Percentiles rank a stretch among this genome's conserved stretches.
Evolutionary conservation across 2,329 filamentous ascomycete genomes (phyloP).

Genomic region (Cercospora sp.): DNA sequence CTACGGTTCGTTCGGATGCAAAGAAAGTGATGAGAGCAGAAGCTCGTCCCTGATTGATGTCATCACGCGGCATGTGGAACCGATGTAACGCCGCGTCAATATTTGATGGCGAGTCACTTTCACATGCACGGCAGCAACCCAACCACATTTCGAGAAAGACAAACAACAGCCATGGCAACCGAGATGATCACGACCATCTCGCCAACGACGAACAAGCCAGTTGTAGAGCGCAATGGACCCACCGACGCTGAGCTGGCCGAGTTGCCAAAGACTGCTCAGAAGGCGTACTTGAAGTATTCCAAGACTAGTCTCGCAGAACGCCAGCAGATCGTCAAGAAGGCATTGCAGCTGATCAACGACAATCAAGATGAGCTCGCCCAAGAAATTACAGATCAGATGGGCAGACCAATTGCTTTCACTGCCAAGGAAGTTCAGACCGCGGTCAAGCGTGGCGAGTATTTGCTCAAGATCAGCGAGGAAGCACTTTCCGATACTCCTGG

Average conservation of each 20-base stretch:
- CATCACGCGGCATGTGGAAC: neutral
- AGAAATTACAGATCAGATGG: conserved; percentile 94
- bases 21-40: neutral
- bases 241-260: conserved; percentile 67
- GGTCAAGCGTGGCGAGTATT: conserved; percentile 78
- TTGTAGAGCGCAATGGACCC: conserved; percentile 75
- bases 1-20: neutral
- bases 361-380: conserved; percentile 77
- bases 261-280: conserved; percentile 69
- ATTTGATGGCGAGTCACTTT: conserved; percentile 9
- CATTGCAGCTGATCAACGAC: conserved; percentile 67
- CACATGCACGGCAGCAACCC: conserved; percentile 1
- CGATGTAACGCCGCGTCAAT: conserved; percentile 5
- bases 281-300: conserved; percentile 75
- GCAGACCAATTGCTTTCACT: conserved; percentile 83
- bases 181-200: conserved; percentile 77
- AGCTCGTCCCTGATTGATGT: conserved; percentile 1
- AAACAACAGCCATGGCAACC: conserved; percentile 47
- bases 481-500: conserved; percentile 77
- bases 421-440: conserved; percentile 82
- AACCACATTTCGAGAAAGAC: neutral
- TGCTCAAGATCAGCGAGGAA: conserved; percentile 79
- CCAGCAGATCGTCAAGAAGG: conserved; percentile 77
- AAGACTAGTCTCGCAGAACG: conserved; percentile 73
- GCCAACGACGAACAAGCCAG: conserved; percentile 79